Evolutionary conservation across 176 grass and related monocot genomes (phyloP), one percentile per base, ranked within the genome.

Genomic region (Dactylis glomerata): DNA sequence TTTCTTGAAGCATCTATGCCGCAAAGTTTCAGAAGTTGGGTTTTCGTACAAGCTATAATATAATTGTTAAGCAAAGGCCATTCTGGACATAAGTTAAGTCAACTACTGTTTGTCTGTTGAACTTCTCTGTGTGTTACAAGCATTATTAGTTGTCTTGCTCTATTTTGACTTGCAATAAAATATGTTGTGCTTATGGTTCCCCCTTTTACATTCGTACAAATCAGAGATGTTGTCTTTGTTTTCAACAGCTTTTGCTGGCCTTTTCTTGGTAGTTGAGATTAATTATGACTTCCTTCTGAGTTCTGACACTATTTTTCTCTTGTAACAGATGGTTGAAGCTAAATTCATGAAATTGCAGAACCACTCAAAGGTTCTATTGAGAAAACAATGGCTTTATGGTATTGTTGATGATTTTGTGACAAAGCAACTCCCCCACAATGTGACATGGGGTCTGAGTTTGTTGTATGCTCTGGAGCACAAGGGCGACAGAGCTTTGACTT

Each of bases 401-500:
- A 96, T 98, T 85, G 83, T 98, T 68, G 91, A 98, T 95, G 93
- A 98, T 75, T 98, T 98, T 85, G 91, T 95, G 36, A 98, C 96
- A 72, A 98, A 98, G 84, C 96, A 98, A 87, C 91, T 98, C 59
- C 96, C 96, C 15, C 91, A 98, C 86, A 98, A 98, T 87, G 96
- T 98, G 81, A 98, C 96, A 67, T 98, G 96, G 96, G 93, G 92
- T 73, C 81, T 98, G 24, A 98, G 96, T 90, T 79, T 98, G 81
- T 90, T 98, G 51, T 98, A 98, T 94, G 96, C 96, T 90, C 55
- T 98, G 83, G 96, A 98, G 89, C 96, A 98, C 81, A 92, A 95
- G 83, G 96, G 96, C 49, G 93, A 98, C 77, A 83, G 96, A 88
- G 91, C 96, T 87, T 86, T 92, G 69, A 88, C 88, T 76, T 95